phyloP scores from a whole-genome alignment of 1,284 basidiomycete genomes.

The Anthracocystis setariae region DNA sequence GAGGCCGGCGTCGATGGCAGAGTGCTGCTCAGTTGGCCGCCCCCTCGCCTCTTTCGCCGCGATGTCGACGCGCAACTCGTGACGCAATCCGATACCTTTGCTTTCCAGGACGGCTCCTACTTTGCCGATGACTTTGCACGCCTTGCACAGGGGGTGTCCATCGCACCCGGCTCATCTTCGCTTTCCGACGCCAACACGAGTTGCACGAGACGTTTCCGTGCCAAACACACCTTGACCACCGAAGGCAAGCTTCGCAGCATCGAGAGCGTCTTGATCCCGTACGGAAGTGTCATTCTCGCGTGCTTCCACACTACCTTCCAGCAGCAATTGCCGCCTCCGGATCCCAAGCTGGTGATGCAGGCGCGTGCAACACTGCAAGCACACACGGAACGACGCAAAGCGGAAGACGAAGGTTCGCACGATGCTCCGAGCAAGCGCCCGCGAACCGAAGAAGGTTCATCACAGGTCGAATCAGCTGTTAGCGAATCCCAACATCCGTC shows the following conservation, averaged over 20 bases:
- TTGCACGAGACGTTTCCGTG: slow-evolving; percentile 90
- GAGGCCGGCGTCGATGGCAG: slow-evolving; percentile 72
- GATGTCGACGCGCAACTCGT: slow-evolving; percentile 12
- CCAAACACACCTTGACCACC: slow-evolving; percentile 76
- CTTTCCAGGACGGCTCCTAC: slow-evolving; percentile 73
- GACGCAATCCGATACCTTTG: slow-evolving; percentile 21
- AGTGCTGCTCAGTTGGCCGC: slow-evolving; percentile 87
- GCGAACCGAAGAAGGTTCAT: slow-evolving; percentile 5
- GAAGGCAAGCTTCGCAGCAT: slow-evolving; percentile 75
- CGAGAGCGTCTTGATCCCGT: slow-evolving; percentile 91
- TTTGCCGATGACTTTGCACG: slow-evolving; percentile 82
- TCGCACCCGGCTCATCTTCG: slow-evolving; percentile 57
- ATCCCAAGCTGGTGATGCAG: slow-evolving; percentile 33
- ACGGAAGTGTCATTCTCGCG: slow-evolving; percentile 75
- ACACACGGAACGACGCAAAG: slow-evolving; percentile 29
- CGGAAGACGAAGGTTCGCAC: slow-evolving; percentile 18
- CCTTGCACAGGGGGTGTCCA: slow-evolving; percentile 78
- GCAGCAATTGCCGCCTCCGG: slow-evolving; percentile 40
- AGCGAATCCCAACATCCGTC: neutral
- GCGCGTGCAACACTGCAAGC: slow-evolving; percentile 16
- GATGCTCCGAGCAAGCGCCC: slow-evolving; percentile 32
- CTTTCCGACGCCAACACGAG: slow-evolving; percentile 82
- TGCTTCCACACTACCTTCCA: slow-evolving; percentile 69
- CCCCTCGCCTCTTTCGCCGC: slow-evolving; percentile 65
- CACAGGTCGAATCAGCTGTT: neutral